Percentiles rank a stretch among this genome's conserved stretches.
phyloP scores from a whole-genome alignment of 176 grass and related monocot species.

The Saccharum officinarum region DNA sequence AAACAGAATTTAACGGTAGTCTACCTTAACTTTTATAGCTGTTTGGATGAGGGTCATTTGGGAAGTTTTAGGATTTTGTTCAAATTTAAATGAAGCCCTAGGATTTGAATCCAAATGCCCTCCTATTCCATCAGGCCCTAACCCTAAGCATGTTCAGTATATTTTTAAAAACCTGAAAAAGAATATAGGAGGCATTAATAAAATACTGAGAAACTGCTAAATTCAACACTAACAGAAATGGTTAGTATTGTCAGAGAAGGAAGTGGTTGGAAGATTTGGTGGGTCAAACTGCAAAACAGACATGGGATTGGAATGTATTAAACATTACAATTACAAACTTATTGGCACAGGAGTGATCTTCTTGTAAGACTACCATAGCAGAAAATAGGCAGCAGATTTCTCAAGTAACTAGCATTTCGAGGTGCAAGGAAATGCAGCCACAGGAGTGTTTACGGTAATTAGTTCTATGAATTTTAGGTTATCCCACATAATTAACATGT shows the following conservation, averaged over 20 bases:
- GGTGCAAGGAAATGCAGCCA: background rate
- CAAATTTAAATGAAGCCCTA: background rate
- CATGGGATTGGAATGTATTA: background rate
- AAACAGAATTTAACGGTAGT: background rate
- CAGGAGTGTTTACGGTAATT: background rate
- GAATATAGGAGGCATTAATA: background rate
- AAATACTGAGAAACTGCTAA: constrained; percentile 6
- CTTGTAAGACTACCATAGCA: background rate
- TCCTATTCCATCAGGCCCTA: too few species aligned
- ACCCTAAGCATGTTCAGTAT: constrained; percentile 3
- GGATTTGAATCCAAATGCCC: background rate
- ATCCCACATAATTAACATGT: background rate
- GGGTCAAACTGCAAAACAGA: background rate
- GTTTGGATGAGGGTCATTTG: background rate
- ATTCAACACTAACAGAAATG: background rate
- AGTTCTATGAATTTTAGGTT: background rate
- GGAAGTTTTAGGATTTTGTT: background rate
- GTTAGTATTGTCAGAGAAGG: background rate
- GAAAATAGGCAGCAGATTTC: background rate
- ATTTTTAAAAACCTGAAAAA: too few species aligned
- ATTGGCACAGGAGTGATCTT: background rate
- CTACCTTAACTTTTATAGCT: background rate
- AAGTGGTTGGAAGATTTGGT: background rate
- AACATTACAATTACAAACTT: background rate
- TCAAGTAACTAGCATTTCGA: background rate